Percentiles rank a stretch among this genome's conserved stretches.
Conservation (phyloP, 345 rosid species). For the Turritis glabra region DNA sequence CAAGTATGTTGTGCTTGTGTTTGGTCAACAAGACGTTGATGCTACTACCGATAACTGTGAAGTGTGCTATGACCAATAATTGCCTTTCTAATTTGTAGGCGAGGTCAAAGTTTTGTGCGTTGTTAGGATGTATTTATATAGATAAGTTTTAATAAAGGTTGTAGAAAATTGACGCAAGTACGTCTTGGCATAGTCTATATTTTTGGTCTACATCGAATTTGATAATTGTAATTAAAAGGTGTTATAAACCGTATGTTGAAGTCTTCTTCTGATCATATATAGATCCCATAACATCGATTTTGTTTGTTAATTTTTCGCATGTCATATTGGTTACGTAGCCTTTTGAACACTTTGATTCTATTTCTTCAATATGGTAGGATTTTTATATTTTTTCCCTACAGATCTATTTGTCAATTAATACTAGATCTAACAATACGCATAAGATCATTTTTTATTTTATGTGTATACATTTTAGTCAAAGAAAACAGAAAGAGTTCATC, state of each 20-base stretch:
- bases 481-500: constrained; percentile 24
- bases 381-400: too few species aligned
- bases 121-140: neutral
- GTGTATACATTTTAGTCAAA: neutral
- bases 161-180: neutral
- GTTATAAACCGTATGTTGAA: neutral
- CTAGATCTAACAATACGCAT: neutral
- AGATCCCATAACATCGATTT: too few species aligned
- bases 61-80: neutral
- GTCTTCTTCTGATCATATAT: too few species aligned
- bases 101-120: neutral
- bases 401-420: too few species aligned
- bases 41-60: constrained; percentile 1
- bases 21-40: constrained; percentile 22
- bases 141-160: neutral
- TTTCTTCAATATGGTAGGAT: too few species aligned
- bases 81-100: neutral
- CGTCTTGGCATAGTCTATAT: neutral
- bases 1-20: constrained; percentile 1
- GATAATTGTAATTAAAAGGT: neutral
- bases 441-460: neutral
- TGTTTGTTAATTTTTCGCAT: too few species aligned
- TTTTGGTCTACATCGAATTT: neutral
- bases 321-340: too few species aligned
- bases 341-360: too few species aligned